A percentile compares a stretch with the other conserved stretches of the same genome.
Conservation (phyloP, 306 rosid genomes). For the Crataegus laevigata region DNA sequence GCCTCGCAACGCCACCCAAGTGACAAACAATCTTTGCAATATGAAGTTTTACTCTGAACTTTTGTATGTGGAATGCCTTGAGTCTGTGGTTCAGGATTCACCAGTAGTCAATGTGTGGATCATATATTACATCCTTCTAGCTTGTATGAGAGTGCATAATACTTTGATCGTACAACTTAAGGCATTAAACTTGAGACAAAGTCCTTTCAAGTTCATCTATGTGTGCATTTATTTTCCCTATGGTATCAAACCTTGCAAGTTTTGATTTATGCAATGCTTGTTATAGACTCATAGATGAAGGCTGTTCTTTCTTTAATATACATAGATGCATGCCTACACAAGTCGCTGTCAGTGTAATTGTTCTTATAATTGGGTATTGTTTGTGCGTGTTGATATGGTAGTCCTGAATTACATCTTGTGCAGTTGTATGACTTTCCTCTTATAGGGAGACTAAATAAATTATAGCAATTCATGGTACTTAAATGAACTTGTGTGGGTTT, state of each 20-base stretch:
- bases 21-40: not conserved
- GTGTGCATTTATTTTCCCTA: not conserved
- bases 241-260: not conserved
- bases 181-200: not conserved
- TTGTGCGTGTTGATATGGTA: not conserved
- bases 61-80: not conserved
- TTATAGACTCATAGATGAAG: not conserved
- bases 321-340: not conserved
- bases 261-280: not conserved
- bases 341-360: not conserved
- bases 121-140: not conserved
- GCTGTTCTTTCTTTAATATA: not conserved
- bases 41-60: not conserved
- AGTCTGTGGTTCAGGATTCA: not conserved
- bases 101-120: not conserved
- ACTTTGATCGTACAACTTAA: not conserved
- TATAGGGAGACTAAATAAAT: not conserved
- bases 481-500: conserved; percentile 25
- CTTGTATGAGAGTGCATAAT: not conserved
- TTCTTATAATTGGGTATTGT: not conserved
- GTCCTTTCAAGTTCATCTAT: not conserved
- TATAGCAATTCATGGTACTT: not conserved
- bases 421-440: not conserved
- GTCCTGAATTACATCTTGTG: not conserved
- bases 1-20: not conserved